A percentile compares a stretch with the other conserved stretches of the same genome.
These are phyloP conservation scores for Hibiscus mutabilis DNA, from an alignment of 345 rosid genomes.

Conservation along the genomic window DNA sequence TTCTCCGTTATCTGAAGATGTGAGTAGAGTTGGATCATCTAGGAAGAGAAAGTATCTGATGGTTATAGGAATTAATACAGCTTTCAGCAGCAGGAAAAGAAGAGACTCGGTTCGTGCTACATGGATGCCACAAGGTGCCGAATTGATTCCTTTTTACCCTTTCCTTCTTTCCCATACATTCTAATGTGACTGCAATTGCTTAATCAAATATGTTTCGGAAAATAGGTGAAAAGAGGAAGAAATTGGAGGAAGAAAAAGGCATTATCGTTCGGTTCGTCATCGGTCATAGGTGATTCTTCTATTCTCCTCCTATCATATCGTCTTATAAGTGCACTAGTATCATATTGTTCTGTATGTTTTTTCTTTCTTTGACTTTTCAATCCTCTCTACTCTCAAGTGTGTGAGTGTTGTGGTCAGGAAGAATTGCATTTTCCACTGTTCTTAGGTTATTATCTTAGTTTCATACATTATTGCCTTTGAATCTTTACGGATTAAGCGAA, in stretches of 20 bases:
- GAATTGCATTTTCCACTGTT: neutral
- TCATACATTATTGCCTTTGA: neutral
- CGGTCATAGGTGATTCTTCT: conserved; percentile 62
- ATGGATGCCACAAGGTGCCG: conserved; percentile 89
- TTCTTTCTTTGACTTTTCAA: neutral
- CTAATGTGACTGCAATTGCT: conserved; percentile 9
- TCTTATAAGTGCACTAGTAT: neutral
- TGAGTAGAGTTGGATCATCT: conserved; percentile 31
- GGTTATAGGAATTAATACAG: conserved; percentile 93
- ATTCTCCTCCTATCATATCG: neutral
- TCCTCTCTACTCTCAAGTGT: neutral
- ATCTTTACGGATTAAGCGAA: neutral
- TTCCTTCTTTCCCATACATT: neutral
- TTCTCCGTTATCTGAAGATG: conserved; percentile 64
- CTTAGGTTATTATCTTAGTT: neutral
- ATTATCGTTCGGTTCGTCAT: conserved; percentile 81
- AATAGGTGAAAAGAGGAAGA: conserved; percentile 79
- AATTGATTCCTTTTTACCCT: neutral
- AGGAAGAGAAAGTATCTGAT: conserved; percentile 59
- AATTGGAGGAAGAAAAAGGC: conserved; percentile 89
- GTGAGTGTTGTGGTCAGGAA: neutral
- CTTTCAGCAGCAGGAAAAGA: conserved; percentile 90
- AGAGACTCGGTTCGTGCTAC: conserved; percentile 93
- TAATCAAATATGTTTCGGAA: conserved; percentile 8
- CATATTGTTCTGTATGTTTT: neutral